Conservation (phyloP, 1,284 basidiomycete genomes). For the Omphalotus olearius region DNA sequence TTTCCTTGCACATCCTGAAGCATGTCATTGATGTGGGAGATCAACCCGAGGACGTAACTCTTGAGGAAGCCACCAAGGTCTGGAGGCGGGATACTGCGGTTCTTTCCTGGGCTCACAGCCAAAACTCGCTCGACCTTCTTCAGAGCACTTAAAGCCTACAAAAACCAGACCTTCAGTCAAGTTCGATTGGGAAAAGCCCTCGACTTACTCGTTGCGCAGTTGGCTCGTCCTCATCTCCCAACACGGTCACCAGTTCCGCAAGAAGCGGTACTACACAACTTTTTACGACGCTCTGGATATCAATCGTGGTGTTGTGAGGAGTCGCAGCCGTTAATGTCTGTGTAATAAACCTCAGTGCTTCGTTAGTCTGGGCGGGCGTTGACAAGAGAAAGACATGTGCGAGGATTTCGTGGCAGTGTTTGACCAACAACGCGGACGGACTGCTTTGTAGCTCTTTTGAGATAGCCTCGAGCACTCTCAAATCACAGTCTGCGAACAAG, state of each 20-base stretch:
- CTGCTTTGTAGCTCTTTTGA: conserved; percentile 40
- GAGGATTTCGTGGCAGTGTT: conserved; percentile 62
- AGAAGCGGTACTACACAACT: conserved; percentile 67
- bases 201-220: conserved; percentile 40
- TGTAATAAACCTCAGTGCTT: conserved; percentile 61
- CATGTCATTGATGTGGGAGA: conserved; percentile 78
- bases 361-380: conserved; percentile 46
- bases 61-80: conserved; percentile 63
- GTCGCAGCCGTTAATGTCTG: conserved; percentile 42
- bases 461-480: conserved; percentile 41
- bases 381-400: conserved; percentile 68
- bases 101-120: conserved; percentile 10
- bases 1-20: conserved; percentile 80
- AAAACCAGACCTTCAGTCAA: conserved; percentile 4
- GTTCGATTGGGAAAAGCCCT: not conserved
- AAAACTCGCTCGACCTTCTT: conserved; percentile 48
- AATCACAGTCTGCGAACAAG: conserved; percentile 63
- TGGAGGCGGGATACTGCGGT: conserved; percentile 1
- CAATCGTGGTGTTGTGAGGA: conserved; percentile 34
- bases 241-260: conserved; percentile 68
- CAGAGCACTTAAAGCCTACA: conserved; percentile 60
- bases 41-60: conserved; percentile 75
- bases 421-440: conserved; percentile 56
- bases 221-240: conserved; percentile 62
- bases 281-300: conserved; percentile 51